Base-by-base conservation (phyloP, 2,329 filamentous ascomycete genomes). In the Aphanocladium album region DNA sequence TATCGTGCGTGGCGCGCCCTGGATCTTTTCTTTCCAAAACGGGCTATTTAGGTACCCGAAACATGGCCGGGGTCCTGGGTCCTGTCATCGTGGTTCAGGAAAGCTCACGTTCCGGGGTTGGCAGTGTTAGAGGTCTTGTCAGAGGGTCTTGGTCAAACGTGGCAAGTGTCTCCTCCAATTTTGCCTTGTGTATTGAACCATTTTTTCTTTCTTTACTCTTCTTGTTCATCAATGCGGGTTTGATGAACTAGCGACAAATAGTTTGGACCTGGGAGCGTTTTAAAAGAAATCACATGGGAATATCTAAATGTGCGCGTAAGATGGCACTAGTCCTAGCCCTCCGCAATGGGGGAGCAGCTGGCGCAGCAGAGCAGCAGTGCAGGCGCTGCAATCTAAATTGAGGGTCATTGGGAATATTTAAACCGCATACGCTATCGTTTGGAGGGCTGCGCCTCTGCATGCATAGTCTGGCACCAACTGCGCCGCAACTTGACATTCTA, bases 401-500 rank as follows among this genome's bases (percentile, higher is more conserved):
- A 23, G 14, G 19, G 25, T 30, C 30, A 4, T 19, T 37, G 45
- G 6, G 17, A 17, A 14, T 21, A 45, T 37, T n/a, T 37, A 9
- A 5, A 37, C 1, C 16, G 25, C 8, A 19, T 6, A 19, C 37
- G 37, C 19, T 30, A 19, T 41, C 19, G 2, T 45, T 27, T 41
- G 19, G 8, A 9, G 9, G 25, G 39, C 37, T 54, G 33, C 47
- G 43, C 17, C 51, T 49, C 21, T 23, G 27, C 50, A 9, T 35
- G 49, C 41, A 41, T 54, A 21, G 39, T 41, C 50, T 60, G 52
- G 45, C 45, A 60, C 58, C 30, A 62, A 60, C 63, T 61, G 62
- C 69, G 71, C 72, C 64, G 70, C 71, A 71, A 59, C 45, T 64
- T 53, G 50, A 47, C 62, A 61, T 59, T 53, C 67, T 72, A 69